These are phyloP conservation scores for Lenzites betulinus DNA, from an alignment of 768 basidiomycete species.

Conservation along the genomic window DNA sequence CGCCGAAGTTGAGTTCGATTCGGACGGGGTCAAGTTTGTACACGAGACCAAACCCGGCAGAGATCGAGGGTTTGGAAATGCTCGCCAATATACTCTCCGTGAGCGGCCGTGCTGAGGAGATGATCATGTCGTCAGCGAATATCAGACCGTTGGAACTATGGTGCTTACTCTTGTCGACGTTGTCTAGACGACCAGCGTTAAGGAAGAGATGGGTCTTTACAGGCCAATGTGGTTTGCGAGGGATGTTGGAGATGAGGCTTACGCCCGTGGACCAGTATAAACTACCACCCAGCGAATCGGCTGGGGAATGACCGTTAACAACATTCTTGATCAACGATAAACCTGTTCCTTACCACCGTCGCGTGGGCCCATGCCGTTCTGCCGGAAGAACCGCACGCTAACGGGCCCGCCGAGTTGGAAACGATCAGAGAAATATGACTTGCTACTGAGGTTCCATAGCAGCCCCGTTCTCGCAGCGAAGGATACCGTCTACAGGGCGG, in stretches of 20 bases:
- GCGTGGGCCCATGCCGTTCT: slow-evolving; percentile 75
- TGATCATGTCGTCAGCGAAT: neutral
- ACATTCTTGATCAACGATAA: slow-evolving; percentile 23
- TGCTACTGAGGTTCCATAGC: slow-evolving; percentile 59
- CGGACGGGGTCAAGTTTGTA: slow-evolving; percentile 83
- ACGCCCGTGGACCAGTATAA: slow-evolving; percentile 77
- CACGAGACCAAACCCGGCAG: slow-evolving; percentile 80
- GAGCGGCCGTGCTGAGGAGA: slow-evolving; percentile 38
- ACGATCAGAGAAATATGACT: slow-evolving; percentile 74
- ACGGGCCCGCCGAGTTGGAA: slow-evolving; percentile 94
- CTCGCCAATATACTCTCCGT: slow-evolving; percentile 42
- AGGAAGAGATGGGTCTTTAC: slow-evolving; percentile 78
- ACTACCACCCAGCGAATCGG: slow-evolving; percentile 85
- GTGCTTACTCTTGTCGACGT: slow-evolving; percentile 55
- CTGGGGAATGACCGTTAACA: slow-evolving; percentile 38
- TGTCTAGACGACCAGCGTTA: slow-evolving; percentile 78
- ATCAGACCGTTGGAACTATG: neutral
- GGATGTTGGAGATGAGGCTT: slow-evolving; percentile 75
- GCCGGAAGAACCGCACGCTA: slow-evolving; percentile 75
- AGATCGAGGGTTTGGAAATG: slow-evolving; percentile 64
- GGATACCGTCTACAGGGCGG: slow-evolving; percentile 62
- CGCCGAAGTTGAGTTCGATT: slow-evolving; percentile 86
- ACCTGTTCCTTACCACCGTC: slow-evolving; percentile 54
- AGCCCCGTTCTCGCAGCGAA: slow-evolving; percentile 72
- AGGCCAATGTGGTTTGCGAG: slow-evolving; percentile 78